Evolutionary conservation across 192 early-diverging fungal genomes (phyloP), one percentile per base, ranked within the genome.

Genomic region (Thoreauomyces humboldtii): DNA sequence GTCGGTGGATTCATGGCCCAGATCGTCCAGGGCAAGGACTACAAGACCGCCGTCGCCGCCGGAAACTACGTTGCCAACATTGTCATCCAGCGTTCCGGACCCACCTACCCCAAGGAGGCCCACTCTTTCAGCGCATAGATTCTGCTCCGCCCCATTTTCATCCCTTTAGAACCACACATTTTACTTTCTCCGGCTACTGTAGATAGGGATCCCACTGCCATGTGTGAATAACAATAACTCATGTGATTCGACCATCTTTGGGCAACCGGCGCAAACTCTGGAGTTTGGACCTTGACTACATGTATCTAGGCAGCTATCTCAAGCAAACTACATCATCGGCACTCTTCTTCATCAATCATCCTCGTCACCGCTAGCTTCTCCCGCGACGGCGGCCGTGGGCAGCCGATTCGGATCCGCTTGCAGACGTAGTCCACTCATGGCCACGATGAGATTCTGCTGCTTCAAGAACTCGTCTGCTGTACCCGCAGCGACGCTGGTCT

Each of bases 61-160:
- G 97, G 94, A 34, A 88, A 95, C 75, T 96, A 92, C 80, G 74
- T 95, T 31, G 97, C 94, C 55, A 81, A 87, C 67, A 73, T 89
- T 61, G 93, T 93, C 56, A 94, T 98, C 77, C 77, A 85, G 63
- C 66, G 79, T 27, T 69, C 15, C 56, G 82, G 82, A 21, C 76
- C 82, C 31, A 78, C 80, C 24, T 81, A 75, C 78, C 82, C 82
- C 44, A 55, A 38, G 28, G 67, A 70, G 47, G 50, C 76, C 24
- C 73, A 75, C 69, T 24, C 29, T 12, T 80, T 74, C 67, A 50
- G 21, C 15, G 64, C n/a, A 29, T 63, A 61, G 57, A 59, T 17
- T 41, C 17, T 41, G 9, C 11, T 41, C 9, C 9, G 38, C 9
- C 17, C 9, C 17, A 9, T 9, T 9, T 17, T 41, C 17, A 17